Percentiles rank a stretch among this genome's conserved stretches.
These are phyloP conservation scores for Boletus huronensis DNA, from an alignment of 768 basidiomycete genomes.

Conservation along the genomic window DNA sequence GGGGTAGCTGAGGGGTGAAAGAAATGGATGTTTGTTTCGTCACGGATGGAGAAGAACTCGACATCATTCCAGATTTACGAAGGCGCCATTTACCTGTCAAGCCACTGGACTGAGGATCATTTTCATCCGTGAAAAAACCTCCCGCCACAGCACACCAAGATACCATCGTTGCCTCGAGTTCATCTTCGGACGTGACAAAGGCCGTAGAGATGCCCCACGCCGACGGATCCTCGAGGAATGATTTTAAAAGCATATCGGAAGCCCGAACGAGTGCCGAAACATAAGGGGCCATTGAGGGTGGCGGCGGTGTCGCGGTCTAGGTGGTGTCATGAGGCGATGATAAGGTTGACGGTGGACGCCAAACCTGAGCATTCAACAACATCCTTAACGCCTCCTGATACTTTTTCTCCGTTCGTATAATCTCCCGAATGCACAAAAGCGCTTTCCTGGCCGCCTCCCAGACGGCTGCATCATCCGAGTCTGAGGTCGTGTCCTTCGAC, in stretches of 20 bases:
- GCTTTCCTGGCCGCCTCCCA: slow-evolving; percentile 41
- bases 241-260: slow-evolving; percentile 47
- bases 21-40: slow-evolving; percentile 6
- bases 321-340: slow-evolving; percentile 7
- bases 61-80: slow-evolving; percentile 16
- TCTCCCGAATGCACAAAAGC: slow-evolving; percentile 45
- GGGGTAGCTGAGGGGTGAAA: slow-evolving; percentile 10
- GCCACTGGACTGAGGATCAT: slow-evolving; percentile 10
- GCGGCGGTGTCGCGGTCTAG: slow-evolving; percentile 41
- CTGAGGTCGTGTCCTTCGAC: slow-evolving; percentile 3
- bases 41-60: slow-evolving; percentile 4
- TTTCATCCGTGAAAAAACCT: slow-evolving; percentile 36
- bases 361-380: slow-evolving; percentile 36
- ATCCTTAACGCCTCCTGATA: slow-evolving; percentile 39
- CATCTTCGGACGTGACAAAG: slow-evolving; percentile 50
- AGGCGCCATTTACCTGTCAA: slow-evolving; percentile 22
- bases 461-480: slow-evolving; percentile 24
- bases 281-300: slow-evolving; percentile 50
- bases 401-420: slow-evolving; percentile 44
- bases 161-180: slow-evolving; percentile 54
- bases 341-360: slow-evolving; percentile 3
- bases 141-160: slow-evolving; percentile 41
- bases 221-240: slow-evolving; percentile 60
- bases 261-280: slow-evolving; percentile 47
- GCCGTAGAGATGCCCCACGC: slow-evolving; percentile 62